Base-by-base conservation (phyloP, 306 rosid genomes). In the Calophaca sinica region DNA sequence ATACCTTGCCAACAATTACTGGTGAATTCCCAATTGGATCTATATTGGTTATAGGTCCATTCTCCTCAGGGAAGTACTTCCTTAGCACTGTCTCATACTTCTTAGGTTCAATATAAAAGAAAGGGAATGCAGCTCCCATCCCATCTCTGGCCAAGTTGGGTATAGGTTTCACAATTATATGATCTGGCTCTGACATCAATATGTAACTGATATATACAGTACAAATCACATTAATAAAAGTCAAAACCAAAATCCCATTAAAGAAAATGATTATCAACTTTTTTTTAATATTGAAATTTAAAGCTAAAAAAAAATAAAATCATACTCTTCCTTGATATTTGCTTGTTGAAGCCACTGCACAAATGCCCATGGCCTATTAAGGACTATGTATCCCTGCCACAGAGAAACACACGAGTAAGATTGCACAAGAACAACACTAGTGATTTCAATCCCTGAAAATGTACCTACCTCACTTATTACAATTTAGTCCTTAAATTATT, bases 351-450 rank as follows among this genome's bases (percentile, higher is more conserved):
- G 99, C 99, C 99, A 96, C 64, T 96, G 99, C 52, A 96, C 99
- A 90, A 96, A 96, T 39, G 99, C 99, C 99, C 99, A 92, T 26
- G 99, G 99, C 79, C 99, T 89, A 79, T 96, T 96, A 81, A 96
- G 97, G 70, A 96, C 99, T 78, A 96, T 92, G 85, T 96, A 96
- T 45, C 99, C 99, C 99, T 96, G 97, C 38, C 5, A 81, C 36
- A 60, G 41, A 59, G 31, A 31, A 48, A 65, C 4, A 66, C 6
- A 39, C n/a, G 35, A 70, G 62, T 9, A 14, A 74, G 48, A 50
- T 15, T 32, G 26, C 15, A 71, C 42, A 63, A 75, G 29, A 33
- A 38, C 29, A 11, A 33, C 4, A 50, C 29, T 48, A 50, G 4
- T 10, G 53, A 70, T 32, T 79, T 62, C 14, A 1, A 42, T 52